Conservation (phyloP, 2,329 filamentous ascomycete genomes). For the Cytospora piceicola region DNA sequence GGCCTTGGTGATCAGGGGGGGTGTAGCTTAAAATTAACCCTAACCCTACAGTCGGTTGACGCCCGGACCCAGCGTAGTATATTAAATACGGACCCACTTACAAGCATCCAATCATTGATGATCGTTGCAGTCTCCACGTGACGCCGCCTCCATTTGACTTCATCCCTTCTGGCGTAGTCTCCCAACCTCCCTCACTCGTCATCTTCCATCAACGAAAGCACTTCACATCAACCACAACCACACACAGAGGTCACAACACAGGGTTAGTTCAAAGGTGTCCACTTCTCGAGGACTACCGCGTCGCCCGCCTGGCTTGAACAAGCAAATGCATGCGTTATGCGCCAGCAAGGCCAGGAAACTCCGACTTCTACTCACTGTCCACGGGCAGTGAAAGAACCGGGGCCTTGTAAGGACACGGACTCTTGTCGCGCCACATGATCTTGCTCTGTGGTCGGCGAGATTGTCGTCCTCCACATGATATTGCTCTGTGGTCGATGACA, state of each 20-base stretch:
- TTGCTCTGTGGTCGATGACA: constrained; percentile 24
- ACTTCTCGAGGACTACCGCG: constrained; percentile 27
- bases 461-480: constrained; percentile 22
- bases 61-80: too few species aligned
- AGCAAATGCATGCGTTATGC: constrained; percentile 27
- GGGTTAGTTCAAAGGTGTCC: constrained; percentile 33
- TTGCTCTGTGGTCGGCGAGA: constrained; percentile 24
- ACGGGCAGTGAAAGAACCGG: constrained; percentile 29
- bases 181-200: not conserved
- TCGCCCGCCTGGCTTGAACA: constrained; percentile 26
- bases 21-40: too few species aligned
- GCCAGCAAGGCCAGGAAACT: constrained; percentile 15
- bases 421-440: constrained; percentile 23
- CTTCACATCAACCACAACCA: constrained; percentile 6
- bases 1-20: too few species aligned
- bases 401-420: constrained; percentile 21
- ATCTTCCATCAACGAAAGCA: constrained; percentile 1
- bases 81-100: not conserved
- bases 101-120: not conserved
- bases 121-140: not conserved
- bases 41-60: too few species aligned
- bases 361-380: constrained; percentile 21
- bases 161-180: not conserved
- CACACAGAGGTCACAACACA: constrained; percentile 7
- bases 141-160: not conserved